Base-by-base conservation (phyloP, 2,329 filamentous ascomycete species). In the Scopulariopsis brevicaulis region DNA sequence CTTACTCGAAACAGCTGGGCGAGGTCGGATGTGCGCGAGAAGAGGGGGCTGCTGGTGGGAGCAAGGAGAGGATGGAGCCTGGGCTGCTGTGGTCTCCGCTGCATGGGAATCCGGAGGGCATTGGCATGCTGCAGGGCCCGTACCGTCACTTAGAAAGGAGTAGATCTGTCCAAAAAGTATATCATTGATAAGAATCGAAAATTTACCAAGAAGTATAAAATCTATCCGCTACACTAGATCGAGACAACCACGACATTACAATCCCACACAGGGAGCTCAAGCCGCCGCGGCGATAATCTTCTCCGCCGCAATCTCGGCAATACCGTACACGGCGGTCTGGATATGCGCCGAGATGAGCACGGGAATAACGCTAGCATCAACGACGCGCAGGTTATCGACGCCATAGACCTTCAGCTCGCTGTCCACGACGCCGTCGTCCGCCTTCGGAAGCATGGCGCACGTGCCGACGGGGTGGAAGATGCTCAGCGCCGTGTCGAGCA, bases 291-390 rank as follows among this genome's bases (percentile, higher is more conserved):
- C 51, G 25, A 58, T 54, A n/a, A 70, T 67, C 4, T 64, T 59
- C 18, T 65, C 60, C 12, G 72, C 66, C 14, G 68, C 68, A 63
- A 74, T 79, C 65, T 82, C 80, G 10, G 70, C 78, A 59, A 80
- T 69, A 65, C 76, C 78, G 59, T 81, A 81, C 1, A 81, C 75
- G 0, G 74, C 73, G 37, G 77, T 78, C 62, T 81, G 77, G 22
- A 79, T 76, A 15, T 78, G 71, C 0, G 63, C 75, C 69, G 66
- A 77, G 66, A 59, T 73, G 66, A 69, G 74, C 68, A 78, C 67
- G 1, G 77, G 77, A n/a, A 80, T 73, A 22, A 78, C 64, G 18
- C 74, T 77, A 0, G 76, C 76, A 65, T 81, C 78, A 3, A 74
- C 72, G 2, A 80, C 71, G 5, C 77, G 71, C 12, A 81, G 70